A percentile compares a stretch with the other conserved stretches of the same genome.
Evolutionary conservation across 345 rosid species (phyloP).

Genomic region (Fremontodendron californicum): DNA sequence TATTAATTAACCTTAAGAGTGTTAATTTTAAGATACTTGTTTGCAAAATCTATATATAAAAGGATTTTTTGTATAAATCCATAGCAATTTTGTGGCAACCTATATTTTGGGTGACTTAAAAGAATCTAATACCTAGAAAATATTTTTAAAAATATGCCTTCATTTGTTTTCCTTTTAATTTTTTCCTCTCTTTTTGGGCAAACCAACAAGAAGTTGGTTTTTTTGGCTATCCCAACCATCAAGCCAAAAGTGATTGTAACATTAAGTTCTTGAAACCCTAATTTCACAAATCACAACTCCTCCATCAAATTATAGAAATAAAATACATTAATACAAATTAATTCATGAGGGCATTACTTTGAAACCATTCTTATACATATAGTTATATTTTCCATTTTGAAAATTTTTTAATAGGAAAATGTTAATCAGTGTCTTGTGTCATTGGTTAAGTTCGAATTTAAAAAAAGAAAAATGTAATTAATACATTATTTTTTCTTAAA

Average conservation of each 20-base stretch:
- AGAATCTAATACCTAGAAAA: no score
- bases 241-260: background rate
- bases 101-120: background rate
- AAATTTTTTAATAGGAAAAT: background rate
- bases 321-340: background rate
- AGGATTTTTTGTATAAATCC: background rate
- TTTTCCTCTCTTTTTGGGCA: background rate
- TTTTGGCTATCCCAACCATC: background rate
- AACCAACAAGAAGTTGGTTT: conserved; percentile 4
- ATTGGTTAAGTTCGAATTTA: no score
- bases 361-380: background rate
- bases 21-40: no score
- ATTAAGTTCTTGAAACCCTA: no score
- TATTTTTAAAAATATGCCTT: background rate
- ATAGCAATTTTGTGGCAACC: background rate
- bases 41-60: no score
- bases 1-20: no score
- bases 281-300: background rate
- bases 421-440: no score
- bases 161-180: no score
- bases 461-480: no score
- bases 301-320: background rate
- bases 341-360: background rate
- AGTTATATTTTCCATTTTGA: background rate
- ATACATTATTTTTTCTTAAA: no score